Percentiles rank a stretch among this genome's conserved stretches.
Conservation (phyloP, 352 stramenopile species). For the Blastocystis hominis region DNA sequence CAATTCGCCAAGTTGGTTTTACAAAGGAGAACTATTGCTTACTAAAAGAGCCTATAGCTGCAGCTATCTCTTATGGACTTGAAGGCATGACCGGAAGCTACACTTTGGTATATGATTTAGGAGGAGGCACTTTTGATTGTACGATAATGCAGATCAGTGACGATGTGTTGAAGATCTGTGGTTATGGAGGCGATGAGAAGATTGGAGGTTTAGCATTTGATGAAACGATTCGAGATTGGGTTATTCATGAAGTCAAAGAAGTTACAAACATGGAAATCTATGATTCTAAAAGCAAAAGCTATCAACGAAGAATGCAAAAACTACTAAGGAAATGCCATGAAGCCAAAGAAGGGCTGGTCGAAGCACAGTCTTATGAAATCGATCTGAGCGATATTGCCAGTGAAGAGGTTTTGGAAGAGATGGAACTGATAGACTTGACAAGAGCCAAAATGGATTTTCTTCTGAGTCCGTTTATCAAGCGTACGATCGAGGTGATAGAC, state of each 20-base stretch:
- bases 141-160: neutral
- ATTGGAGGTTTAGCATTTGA: neutral
- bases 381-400: neutral
- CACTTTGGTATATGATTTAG: neutral
- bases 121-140: neutral
- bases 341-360: neutral
- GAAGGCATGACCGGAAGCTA: neutral
- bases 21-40: neutral
- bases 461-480: neutral
- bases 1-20: neutral
- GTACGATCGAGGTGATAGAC: constrained; percentile 63
- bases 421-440: constrained; percentile 61
- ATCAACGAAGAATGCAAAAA: neutral
- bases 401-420: neutral
- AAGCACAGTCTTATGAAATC: neutral
- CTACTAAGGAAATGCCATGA: neutral
- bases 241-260: neutral
- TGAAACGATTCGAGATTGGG: neutral
- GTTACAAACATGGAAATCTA: neutral
- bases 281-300: neutral
- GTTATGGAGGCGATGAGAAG: neutral
- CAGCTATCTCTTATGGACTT: neutral
- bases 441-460: neutral
- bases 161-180: neutral
- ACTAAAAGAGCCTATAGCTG: neutral